Base-by-base conservation (phyloP, 1,139 yeast genomes). In the Hyphopichia buzzinii region DNA sequence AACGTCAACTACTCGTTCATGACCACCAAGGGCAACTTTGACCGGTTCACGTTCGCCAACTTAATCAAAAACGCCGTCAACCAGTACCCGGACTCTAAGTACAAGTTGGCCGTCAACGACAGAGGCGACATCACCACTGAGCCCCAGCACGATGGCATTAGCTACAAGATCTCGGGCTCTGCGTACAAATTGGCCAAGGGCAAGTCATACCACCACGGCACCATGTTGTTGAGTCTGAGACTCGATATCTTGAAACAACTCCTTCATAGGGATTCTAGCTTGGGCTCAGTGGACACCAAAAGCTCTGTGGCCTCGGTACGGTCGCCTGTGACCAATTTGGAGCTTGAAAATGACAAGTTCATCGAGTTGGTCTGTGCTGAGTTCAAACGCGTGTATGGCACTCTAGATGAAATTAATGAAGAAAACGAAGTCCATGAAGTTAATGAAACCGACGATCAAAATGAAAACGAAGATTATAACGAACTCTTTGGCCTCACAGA, bases 151-250 rank as follows among this genome's bases (percentile, higher is more conserved):
- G 57, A 57, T 6, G 66, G 62, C 3, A 57, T 55, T 3, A 62
- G 57, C 12, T 62, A 64, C 25, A 90, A 90, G 50, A 78, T 90
- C 4, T 84, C 95, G 49, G 97, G 97, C 0, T 84, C 95, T 10
- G 97, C 97, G 0, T 90, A 78, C 59, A 92, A 90, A 54, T 71
- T 94, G 14, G 81, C 95, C 8, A 76, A 77, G 35, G 94, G 95
- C 0, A 80, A 79, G 47, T 83, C 96, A 3, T 84, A 90, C 47
- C 98, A 94, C 55, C 99, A 94, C 61, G 98, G 97, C 0, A 94
- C 99, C 0, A 88, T 94, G 97, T 67, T 94, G 10, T 64, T 94
- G 14, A 65, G 76, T 38, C 81, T 95, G 39, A 67, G 80, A 33
- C 62, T 94, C 22, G 72, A 70, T 17, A 62, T 72, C 1, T 65